Conservation (phyloP, 768 basidiomycete species). For the Mycena floridula region DNA sequence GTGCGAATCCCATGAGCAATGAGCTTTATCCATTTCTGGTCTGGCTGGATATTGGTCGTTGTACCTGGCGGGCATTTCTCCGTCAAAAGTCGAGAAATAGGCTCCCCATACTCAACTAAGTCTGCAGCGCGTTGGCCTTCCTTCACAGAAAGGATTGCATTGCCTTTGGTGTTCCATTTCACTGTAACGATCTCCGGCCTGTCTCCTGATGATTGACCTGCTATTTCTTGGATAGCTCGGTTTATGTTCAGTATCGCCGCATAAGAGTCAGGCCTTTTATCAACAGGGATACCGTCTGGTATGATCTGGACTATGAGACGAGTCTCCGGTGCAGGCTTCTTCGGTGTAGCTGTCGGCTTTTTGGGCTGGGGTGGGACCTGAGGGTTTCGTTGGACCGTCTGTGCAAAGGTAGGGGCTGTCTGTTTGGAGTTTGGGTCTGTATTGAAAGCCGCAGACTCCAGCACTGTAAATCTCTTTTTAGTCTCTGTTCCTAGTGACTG, state of each 20-base stretch:
- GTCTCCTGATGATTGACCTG: not conserved
- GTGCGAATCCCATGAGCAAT: not conserved
- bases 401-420: too few species aligned
- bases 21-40: not conserved
- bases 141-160: not conserved
- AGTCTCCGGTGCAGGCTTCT: too few species aligned
- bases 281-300: not conserved
- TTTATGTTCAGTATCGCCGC: not conserved
- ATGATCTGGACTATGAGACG: too few species aligned
- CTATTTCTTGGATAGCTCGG: not conserved
- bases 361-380: too few species aligned
- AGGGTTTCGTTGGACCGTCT: too few species aligned
- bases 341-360: too few species aligned
- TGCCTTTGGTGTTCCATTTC: not conserved
- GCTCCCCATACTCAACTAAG: not conserved
- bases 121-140: not conserved
- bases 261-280: not conserved
- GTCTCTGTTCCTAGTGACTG: too few species aligned
- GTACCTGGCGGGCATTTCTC: not conserved
- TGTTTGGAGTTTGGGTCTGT: too few species aligned
- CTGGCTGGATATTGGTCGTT: not conserved
- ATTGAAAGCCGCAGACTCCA: too few species aligned
- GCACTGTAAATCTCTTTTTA: too few species aligned
- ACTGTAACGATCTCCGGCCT: not conserved
- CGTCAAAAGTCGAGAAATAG: not conserved